A percentile compares a stretch with the other conserved stretches of the same genome.
phyloP scores from a whole-genome alignment of 2,329 filamentous ascomycete species.

The Cercospora janseana region DNA sequence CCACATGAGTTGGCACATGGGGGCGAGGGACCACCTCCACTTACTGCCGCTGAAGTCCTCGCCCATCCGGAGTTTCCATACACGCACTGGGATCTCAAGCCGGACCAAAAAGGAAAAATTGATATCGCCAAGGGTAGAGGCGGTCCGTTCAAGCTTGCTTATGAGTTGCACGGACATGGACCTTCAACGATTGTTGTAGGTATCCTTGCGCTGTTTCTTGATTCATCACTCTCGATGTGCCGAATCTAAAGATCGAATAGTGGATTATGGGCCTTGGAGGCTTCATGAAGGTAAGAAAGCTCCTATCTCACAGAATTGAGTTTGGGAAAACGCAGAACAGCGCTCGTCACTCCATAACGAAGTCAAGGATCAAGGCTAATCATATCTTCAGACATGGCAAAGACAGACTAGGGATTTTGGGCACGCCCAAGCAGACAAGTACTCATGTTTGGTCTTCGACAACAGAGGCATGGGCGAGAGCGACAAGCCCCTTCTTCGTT shows the following conservation, averaged over 20 bases:
- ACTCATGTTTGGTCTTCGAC: conserved; percentile 74
- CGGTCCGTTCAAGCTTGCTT: conserved; percentile 72
- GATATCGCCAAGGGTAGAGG: conserved; percentile 68
- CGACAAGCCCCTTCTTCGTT: conserved; percentile 72
- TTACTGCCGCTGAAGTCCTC: conserved; percentile 58
- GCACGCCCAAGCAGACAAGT: conserved; percentile 64
- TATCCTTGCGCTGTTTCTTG: conserved; percentile 30
- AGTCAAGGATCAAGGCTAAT: conserved; percentile 44
- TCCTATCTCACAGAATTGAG: no score
- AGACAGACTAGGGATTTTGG: conserved; percentile 80
- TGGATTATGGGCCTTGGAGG: conserved; percentile 79
- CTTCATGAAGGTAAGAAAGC: conserved; percentile 50
- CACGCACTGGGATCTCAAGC: conserved; percentile 67
- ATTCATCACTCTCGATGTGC: conserved; percentile 11
- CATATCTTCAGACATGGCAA: conserved; percentile 51
- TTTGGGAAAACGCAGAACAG: no score
- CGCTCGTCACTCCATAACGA: no score
- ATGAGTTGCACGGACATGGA: conserved; percentile 76
- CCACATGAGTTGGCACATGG: conserved; percentile 24
- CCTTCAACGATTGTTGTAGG: conserved; percentile 70
- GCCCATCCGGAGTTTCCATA: conserved; percentile 66
- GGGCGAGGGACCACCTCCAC: conserved; percentile 31
- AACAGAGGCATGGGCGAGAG: conserved; percentile 82
- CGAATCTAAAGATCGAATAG: conserved; percentile 44
- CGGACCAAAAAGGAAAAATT: conserved; percentile 59